A percentile compares a stretch with the other conserved stretches of the same genome.
Evolutionary conservation across 176 grass and related monocot species (phyloP).

Genomic region (Elymus sibiricus): DNA sequence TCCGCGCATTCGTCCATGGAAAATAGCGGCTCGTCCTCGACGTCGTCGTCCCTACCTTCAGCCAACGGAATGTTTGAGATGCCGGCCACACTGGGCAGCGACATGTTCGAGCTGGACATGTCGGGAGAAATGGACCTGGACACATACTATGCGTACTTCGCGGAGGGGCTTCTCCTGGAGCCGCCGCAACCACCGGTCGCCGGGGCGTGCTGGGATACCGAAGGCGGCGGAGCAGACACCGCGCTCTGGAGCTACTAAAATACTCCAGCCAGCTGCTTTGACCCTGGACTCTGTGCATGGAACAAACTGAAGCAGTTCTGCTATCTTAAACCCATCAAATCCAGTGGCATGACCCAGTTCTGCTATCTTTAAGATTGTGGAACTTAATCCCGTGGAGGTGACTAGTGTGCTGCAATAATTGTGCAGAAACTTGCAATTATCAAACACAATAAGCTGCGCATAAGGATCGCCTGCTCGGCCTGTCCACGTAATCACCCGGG

Average conservation of each 20-base stretch:
- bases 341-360: too few relatives aligned
- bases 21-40: not conserved
- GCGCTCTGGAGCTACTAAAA: constrained; percentile 38
- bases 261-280: not conserved
- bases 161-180: not conserved
- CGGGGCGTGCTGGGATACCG: not conserved
- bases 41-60: not conserved
- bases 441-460: too few relatives aligned
- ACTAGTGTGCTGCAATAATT: too few relatives aligned
- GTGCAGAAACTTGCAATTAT: too few relatives aligned
- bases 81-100: not conserved
- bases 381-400: too few relatives aligned
- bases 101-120: not conserved
- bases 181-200: not conserved
- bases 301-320: too few relatives aligned
- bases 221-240: constrained; percentile 5
- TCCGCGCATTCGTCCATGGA: not conserved
- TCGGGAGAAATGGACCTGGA: not conserved
- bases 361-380: too few relatives aligned
- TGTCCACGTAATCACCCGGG: too few relatives aligned
- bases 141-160: not conserved
- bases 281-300: not conserved
- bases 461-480: too few relatives aligned
- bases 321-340: too few relatives aligned
- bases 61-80: not conserved